These are phyloP conservation scores for Westerdykella sp. DNA, from an alignment of 2,329 filamentous ascomycete genomes.

Conservation along the genomic window DNA sequence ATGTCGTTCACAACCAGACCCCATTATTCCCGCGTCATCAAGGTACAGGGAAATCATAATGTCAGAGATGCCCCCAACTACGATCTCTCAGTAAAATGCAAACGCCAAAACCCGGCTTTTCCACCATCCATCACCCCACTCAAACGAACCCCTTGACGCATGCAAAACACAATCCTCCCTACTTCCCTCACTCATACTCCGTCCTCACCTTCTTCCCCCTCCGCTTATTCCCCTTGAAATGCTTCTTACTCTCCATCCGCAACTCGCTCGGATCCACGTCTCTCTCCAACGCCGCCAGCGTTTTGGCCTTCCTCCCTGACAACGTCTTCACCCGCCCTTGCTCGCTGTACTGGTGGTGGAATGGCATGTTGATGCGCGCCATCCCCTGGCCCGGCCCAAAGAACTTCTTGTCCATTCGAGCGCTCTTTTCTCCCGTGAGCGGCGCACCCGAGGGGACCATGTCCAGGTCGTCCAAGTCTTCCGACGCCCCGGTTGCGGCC, in stretches of 20 bases:
- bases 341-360: conserved; percentile 82
- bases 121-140: too few species aligned
- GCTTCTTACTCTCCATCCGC: conserved; percentile 70
- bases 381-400: conserved; percentile 62
- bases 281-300: conserved; percentile 76
- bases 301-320: conserved; percentile 73
- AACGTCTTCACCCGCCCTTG: conserved; percentile 70
- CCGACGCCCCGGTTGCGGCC: conserved; percentile 4
- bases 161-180: neutral
- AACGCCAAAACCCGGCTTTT: too few species aligned
- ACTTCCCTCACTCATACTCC: conserved; percentile 31
- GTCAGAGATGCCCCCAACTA: too few species aligned
- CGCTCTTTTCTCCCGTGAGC: conserved; percentile 63
- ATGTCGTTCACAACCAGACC: too few species aligned
- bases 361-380: conserved; percentile 68
- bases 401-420: conserved; percentile 79
- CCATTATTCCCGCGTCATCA: too few species aligned
- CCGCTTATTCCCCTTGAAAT: conserved; percentile 75
- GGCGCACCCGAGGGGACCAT: conserved; percentile 33
- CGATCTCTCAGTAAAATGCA: too few species aligned
- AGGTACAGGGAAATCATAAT: too few species aligned
- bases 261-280: conserved; percentile 78
- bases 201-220: conserved; percentile 50
- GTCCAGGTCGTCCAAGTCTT: conserved; percentile 29
- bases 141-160: too few species aligned